Percentiles rank a stretch among this genome's conserved stretches.
Evolutionary conservation across 2,329 filamentous ascomycete genomes (phyloP).

Genomic region (Basipetospora sp.): DNA sequence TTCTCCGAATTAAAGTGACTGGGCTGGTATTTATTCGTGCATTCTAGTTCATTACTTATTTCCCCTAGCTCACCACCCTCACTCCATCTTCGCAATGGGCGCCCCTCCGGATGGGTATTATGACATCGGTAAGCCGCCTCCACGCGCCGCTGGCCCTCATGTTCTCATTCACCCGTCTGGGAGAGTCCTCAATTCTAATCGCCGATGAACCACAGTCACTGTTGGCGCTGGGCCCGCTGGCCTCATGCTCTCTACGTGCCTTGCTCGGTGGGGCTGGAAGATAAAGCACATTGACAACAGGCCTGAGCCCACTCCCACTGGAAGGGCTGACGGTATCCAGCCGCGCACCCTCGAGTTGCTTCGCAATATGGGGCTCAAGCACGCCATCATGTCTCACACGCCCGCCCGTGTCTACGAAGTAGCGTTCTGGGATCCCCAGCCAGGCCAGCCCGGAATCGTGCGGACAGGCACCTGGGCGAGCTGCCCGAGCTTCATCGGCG

Average conservation of each 20-base stretch:
- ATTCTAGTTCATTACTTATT: no score
- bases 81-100: no score
- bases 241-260: slow-evolving; percentile 71
- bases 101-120: slow-evolving; percentile 15
- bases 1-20: no score
- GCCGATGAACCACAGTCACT: slow-evolving; percentile 62
- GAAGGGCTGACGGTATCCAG: slow-evolving; percentile 83
- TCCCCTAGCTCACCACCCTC: no score
- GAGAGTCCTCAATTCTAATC: no score
- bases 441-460: slow-evolving; percentile 35
- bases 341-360: slow-evolving; percentile 76
- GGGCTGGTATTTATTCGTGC: no score
- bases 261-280: slow-evolving; percentile 85
- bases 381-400: slow-evolving; percentile 71
- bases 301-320: slow-evolving; percentile 67
- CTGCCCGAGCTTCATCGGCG: slow-evolving; percentile 70
- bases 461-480: slow-evolving; percentile 68
- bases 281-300: slow-evolving; percentile 92
- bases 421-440: slow-evolving; percentile 54
- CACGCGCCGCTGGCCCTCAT: no score
- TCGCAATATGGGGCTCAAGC: slow-evolving; percentile 78
- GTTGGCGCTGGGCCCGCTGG: slow-evolving; percentile 82
- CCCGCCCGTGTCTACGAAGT: slow-evolving; percentile 75
- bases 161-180: no score
- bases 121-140: slow-evolving; percentile 32